phyloP scores from a whole-genome alignment of 345 rosid species.

The Lepidium africanum region DNA sequence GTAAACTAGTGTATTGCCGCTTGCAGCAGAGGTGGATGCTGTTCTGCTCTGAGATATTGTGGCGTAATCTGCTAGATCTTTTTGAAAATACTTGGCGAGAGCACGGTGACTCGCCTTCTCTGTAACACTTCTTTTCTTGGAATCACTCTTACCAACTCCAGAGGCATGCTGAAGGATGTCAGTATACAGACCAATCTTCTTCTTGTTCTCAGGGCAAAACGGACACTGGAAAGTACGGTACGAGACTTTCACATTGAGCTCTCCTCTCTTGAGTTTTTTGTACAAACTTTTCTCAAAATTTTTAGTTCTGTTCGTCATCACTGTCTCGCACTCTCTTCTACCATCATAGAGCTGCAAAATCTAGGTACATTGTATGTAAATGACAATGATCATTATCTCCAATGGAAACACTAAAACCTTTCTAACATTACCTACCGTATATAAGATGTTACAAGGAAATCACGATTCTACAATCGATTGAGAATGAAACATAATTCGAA shows the following conservation, averaged over 20 bases:
- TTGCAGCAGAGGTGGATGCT: constrained; percentile 27
- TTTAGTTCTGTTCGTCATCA: constrained; percentile 24
- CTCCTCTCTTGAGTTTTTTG: constrained; percentile 68
- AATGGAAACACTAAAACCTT: not conserved
- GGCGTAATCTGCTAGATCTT: constrained; percentile 35
- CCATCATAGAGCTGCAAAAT: not conserved
- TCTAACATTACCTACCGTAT: not conserved
- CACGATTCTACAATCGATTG: not conserved
- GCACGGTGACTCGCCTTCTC: constrained; percentile 87
- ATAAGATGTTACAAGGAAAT: not conserved
- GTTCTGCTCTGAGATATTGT: constrained; percentile 3
- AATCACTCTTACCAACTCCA: constrained; percentile 78
- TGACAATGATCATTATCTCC: not conserved
- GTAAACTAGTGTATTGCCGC: constrained; percentile 21
- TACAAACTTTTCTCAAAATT: constrained; percentile 46
- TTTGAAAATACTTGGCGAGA: constrained; percentile 59
- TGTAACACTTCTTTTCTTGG: constrained; percentile 58
- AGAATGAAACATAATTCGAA: not conserved
- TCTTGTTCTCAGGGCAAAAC: constrained; percentile 67
- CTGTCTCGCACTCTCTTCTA: not conserved
- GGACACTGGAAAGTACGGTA: constrained; percentile 66
- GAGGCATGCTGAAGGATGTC: constrained; percentile 96
- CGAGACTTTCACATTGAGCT: constrained; percentile 43
- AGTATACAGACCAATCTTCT: constrained; percentile 47
- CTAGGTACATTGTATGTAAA: constrained; percentile 5